Evolutionary conservation across 1,139 yeast genomes (phyloP).

Genomic region (Candida gigantensis): DNA sequence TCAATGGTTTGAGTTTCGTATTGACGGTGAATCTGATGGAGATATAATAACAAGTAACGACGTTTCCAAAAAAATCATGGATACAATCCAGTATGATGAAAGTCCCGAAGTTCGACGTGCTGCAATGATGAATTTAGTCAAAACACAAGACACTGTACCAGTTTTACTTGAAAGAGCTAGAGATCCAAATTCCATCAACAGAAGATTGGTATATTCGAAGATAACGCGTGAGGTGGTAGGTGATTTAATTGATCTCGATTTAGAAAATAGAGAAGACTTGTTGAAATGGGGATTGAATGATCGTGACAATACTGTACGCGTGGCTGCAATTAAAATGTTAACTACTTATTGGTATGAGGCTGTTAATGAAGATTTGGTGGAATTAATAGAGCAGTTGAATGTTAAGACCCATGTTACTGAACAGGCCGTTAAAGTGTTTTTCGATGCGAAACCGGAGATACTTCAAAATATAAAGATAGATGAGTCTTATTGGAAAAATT

Average conservation of each 20-base stretch:
- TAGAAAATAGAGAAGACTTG: slow-evolving; percentile 63
- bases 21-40: slow-evolving; percentile 30
- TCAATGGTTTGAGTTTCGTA: slow-evolving; percentile 54
- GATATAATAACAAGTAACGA: slow-evolving; percentile 19
- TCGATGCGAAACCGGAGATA: slow-evolving; percentile 62
- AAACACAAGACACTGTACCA: slow-evolving; percentile 55
- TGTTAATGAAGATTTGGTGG: slow-evolving; percentile 69
- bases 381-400: slow-evolving; percentile 68
- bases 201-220: slow-evolving; percentile 72
- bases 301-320: slow-evolving; percentile 71
- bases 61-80: slow-evolving; percentile 52
- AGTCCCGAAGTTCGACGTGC: slow-evolving; percentile 90
- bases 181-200: slow-evolving; percentile 69
- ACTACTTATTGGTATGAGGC: slow-evolving; percentile 71
- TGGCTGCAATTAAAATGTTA: slow-evolving; percentile 73
- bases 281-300: slow-evolving; percentile 86
- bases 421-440: slow-evolving; percentile 63
- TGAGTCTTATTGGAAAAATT: slow-evolving; percentile 61
- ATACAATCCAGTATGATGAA: slow-evolving; percentile 71
- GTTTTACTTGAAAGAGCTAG: slow-evolving; percentile 78
- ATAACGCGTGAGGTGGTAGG: slow-evolving; percentile 70
- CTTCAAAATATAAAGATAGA: slow-evolving; percentile 59
- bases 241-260: slow-evolving; percentile 52
- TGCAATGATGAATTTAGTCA: slow-evolving; percentile 68
- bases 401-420: slow-evolving; percentile 66